A percentile compares a stretch with the other conserved stretches of the same genome.
These are phyloP conservation scores for Emydomyces testavorans DNA, from an alignment of 2,329 filamentous ascomycete species.

Conservation along the genomic window DNA sequence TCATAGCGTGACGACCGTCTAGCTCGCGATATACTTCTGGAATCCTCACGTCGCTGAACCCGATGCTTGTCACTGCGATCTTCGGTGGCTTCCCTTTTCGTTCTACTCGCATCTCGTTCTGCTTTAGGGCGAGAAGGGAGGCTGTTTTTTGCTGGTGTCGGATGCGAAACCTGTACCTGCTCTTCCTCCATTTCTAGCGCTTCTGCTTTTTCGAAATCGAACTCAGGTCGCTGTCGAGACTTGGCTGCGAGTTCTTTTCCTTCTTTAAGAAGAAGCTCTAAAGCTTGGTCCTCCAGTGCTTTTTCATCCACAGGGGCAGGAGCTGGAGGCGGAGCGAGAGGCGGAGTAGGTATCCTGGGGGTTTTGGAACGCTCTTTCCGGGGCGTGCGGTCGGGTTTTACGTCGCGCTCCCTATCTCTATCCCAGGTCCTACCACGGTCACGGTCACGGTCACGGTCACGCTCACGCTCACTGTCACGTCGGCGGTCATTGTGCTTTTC, in stretches of 20 bases:
- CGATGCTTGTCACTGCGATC: constrained; percentile 7
- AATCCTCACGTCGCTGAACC: constrained; percentile 22
- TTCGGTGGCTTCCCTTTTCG: constrained; percentile 7
- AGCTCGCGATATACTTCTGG: constrained; percentile 19
- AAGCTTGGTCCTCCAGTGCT: constrained; percentile 44
- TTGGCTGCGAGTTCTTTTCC: constrained; percentile 45
- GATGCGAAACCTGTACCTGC: background rate
- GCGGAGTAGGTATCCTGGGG: background rate
- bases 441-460: constrained; percentile 25
- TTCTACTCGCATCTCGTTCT: constrained; percentile 1
- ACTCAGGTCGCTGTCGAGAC: constrained; percentile 39
- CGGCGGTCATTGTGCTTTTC: constrained; percentile 3
- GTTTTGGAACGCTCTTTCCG: constrained; percentile 8
- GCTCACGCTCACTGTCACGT: constrained; percentile 21
- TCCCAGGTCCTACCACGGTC: constrained; percentile 26
- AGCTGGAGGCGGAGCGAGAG: constrained; percentile 19
- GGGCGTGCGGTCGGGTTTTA: constrained; percentile 15
- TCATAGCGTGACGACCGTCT: constrained; percentile 20
- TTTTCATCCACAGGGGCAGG: constrained; percentile 40
- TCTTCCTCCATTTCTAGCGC: constrained; percentile 30
- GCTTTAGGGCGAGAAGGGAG: constrained; percentile 7
- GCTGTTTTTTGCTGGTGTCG: background rate
- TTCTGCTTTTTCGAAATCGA: constrained; percentile 40
- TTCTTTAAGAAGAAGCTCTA: constrained; percentile 44
- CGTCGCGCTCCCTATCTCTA: constrained; percentile 17